phyloP scores from a whole-genome alignment of 1,284 basidiomycete genomes.

The Cutaneotrichosporon sp. region DNA sequence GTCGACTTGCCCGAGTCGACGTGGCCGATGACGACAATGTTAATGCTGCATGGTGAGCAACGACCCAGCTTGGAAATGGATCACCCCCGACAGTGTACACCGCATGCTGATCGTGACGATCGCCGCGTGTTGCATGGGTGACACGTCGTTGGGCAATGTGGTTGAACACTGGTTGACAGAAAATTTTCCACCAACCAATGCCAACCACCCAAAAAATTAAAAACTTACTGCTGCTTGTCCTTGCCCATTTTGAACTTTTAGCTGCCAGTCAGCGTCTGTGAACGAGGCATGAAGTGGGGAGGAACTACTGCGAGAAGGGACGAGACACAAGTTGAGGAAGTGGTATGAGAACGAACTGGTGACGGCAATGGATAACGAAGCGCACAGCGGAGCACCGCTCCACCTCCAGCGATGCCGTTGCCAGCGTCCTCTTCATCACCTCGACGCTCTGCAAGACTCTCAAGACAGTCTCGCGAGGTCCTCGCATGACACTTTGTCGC shows the following conservation, averaged over 20 bases:
- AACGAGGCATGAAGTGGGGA: not conserved
- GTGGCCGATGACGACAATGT: constrained; percentile 62
- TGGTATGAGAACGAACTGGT: not conserved
- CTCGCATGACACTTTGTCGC: not conserved
- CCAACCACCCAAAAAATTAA: too few relatives aligned
- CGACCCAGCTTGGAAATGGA: not conserved
- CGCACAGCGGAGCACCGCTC: too few relatives aligned
- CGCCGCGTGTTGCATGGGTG: too few relatives aligned
- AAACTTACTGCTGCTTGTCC: constrained; percentile 25
- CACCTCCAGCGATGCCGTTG: too few relatives aligned
- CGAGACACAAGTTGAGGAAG: not conserved
- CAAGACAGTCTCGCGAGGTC: not conserved
- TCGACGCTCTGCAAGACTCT: too few relatives aligned
- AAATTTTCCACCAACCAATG: not conserved
- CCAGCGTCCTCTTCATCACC: too few relatives aligned
- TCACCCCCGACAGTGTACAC: not conserved
- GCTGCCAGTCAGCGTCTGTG: not conserved
- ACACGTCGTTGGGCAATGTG: too few relatives aligned
- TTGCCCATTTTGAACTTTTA: constrained; percentile 33
- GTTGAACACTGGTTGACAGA: not conserved
- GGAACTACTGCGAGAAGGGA: too few relatives aligned
- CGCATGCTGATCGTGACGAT: too few relatives aligned
- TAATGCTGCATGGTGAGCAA: constrained; percentile 9
- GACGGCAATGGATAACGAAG: too few relatives aligned
- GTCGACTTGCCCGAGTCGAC: constrained; percentile 75